Conservation (phyloP, 768 basidiomycete genomes). For the Nidula microcarpa region DNA sequence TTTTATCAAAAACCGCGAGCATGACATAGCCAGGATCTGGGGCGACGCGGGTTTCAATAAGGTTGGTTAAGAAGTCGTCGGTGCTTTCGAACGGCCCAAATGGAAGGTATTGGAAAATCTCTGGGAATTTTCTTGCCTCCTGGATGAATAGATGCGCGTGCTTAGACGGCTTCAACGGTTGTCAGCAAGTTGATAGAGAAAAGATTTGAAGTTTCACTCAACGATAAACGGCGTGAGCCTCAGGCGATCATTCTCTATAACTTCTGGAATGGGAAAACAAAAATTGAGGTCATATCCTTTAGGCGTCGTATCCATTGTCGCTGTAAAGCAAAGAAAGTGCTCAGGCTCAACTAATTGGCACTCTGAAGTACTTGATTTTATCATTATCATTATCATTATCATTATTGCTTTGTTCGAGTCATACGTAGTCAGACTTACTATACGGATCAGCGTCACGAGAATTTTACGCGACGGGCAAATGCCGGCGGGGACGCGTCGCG, state of each 20-base stretch:
- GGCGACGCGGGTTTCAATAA: slow-evolving; percentile 31
- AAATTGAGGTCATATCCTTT: slow-evolving; percentile 35
- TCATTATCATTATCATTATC: no score
- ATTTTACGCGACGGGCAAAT: no score
- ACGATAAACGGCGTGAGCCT: slow-evolving; percentile 50
- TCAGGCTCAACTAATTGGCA: no score
- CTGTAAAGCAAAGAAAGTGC: no score
- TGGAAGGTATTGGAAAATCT: slow-evolving; percentile 45
- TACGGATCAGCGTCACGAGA: background rate
- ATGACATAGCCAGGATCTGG: slow-evolving; percentile 30
- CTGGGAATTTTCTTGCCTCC: slow-evolving; percentile 25
- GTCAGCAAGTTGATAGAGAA: background rate
- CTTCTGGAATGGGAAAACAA: slow-evolving; percentile 41
- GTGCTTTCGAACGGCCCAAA: slow-evolving; percentile 43
- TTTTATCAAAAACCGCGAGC: slow-evolving; percentile 56
- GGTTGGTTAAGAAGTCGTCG: slow-evolving; percentile 27
- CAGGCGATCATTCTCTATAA: slow-evolving; percentile 44
- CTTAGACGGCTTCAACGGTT: slow-evolving; percentile 31
- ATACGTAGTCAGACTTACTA: background rate
- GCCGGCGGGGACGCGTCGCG: no score
- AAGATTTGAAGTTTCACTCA: background rate
- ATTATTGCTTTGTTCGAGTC: background rate
- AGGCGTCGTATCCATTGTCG: no score
- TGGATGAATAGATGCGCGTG: slow-evolving; percentile 40
- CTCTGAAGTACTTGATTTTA: no score